Conservation (phyloP, 129 eudicot species). For the Arctium lappa region DNA sequence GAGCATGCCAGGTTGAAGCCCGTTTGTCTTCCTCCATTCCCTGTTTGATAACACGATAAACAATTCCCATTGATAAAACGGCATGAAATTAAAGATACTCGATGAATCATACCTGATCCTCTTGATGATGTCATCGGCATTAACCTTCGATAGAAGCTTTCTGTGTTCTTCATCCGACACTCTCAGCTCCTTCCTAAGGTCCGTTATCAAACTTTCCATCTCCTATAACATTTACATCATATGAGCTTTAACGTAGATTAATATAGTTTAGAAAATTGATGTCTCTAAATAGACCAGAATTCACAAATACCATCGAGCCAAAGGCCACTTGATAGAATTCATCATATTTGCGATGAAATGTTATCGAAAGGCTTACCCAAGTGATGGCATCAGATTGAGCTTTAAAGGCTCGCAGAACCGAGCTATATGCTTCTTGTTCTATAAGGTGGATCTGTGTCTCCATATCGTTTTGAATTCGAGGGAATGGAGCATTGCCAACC, state of each 20-base stretch:
- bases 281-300: not conserved
- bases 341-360: not conserved
- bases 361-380: conserved; percentile 50
- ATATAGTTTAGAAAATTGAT: not conserved
- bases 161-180: conserved; percentile 95
- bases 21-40: conserved; percentile 77
- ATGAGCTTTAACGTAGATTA: not conserved
- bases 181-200: conserved; percentile 85
- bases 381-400: conserved; percentile 94
- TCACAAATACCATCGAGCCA: not conserved
- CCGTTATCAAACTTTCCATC: conserved; percentile 87
- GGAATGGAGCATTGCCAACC: conserved; percentile 35
- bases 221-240: conserved; percentile 47
- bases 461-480: conserved; percentile 59
- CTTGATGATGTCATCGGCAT: conserved; percentile 76
- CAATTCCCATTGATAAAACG: not conserved
- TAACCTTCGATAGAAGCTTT: conserved; percentile 66
- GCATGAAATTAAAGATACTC: not conserved
- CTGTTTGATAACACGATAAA: conserved; percentile 29
- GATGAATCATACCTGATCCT: conserved; percentile 55
- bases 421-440: conserved; percentile 92
- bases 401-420: conserved; percentile 87
- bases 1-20: conserved; percentile 54
- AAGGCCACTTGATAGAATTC: not conserved
- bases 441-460: conserved; percentile 68